A percentile compares a stretch with the other conserved stretches of the same genome.
Evolutionary conservation across 352 stramenopile species (phyloP).

Genomic region (Pythium grandisporangium): DNA sequence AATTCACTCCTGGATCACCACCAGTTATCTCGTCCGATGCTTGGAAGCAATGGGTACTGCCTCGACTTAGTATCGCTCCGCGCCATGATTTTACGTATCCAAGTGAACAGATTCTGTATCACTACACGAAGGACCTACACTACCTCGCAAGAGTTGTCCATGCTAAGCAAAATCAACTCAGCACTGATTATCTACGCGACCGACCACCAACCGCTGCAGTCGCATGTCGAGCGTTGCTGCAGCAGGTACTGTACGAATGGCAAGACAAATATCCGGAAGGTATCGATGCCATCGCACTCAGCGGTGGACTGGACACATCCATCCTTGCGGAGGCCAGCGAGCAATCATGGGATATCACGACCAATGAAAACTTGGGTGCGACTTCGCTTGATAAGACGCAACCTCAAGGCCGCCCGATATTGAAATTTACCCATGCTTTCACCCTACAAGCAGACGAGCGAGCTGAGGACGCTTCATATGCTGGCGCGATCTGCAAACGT

Average conservation of each 20-base stretch:
- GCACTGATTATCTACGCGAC: slow-evolving; percentile 37
- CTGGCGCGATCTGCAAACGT: slow-evolving; percentile 27
- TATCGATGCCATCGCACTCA: slow-evolving; percentile 46
- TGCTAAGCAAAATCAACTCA: slow-evolving; percentile 18
- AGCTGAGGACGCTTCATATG: slow-evolving; percentile 34
- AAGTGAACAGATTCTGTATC: slow-evolving; percentile 54
- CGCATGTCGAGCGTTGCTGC: slow-evolving; percentile 36
- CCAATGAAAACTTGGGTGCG: slow-evolving; percentile 11
- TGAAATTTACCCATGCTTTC: slow-evolving; percentile 40
- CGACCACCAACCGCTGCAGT: slow-evolving; percentile 19
- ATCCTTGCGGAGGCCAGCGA: slow-evolving; percentile 51
- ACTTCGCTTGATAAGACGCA: slow-evolving; percentile 32
- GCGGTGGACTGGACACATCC: slow-evolving; percentile 60
- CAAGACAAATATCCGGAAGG: slow-evolving; percentile 19
- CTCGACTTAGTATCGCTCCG: slow-evolving; percentile 47
- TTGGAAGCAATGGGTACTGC: slow-evolving; percentile 45
- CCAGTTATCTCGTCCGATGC: slow-evolving; percentile 30
- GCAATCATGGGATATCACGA: slow-evolving; percentile 20
- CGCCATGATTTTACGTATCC: slow-evolving; percentile 54
- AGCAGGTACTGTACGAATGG: slow-evolving; percentile 39
- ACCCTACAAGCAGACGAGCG: slow-evolving; percentile 36
- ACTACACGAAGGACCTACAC: slow-evolving; percentile 58
- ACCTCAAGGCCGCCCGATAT: slow-evolving; percentile 26
- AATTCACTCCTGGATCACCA: too few species aligned
- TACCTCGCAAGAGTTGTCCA: slow-evolving; percentile 26